phyloP scores from a whole-genome alignment of 768 basidiomycete species.

The Rickenella mellea region DNA sequence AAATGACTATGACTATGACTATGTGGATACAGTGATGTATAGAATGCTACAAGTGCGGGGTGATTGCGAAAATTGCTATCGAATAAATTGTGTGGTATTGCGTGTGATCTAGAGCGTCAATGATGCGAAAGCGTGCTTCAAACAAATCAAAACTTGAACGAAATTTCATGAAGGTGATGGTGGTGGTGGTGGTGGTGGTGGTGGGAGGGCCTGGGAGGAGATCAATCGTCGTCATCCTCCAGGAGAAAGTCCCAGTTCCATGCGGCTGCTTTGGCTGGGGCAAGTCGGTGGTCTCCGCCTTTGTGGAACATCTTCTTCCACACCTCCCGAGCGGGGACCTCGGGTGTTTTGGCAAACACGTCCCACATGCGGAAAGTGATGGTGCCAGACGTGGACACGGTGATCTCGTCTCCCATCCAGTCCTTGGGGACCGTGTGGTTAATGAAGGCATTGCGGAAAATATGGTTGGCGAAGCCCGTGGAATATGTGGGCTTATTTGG shows the following conservation, averaged over 20 bases:
- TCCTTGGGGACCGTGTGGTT: background rate
- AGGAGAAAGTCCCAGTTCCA: constrained; percentile 1
- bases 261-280: background rate
- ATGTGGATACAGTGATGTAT: too few species aligned
- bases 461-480: constrained; percentile 64
- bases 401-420: background rate
- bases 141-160: too few species aligned
- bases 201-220: too few species aligned
- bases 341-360: background rate
- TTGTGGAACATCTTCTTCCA: background rate
- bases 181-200: too few species aligned
- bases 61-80: too few species aligned
- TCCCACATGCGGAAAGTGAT: constrained; percentile 1
- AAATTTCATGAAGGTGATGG: too few species aligned
- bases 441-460: constrained; percentile 17
- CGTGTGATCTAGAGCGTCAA: too few species aligned
- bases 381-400: background rate
- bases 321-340: background rate
- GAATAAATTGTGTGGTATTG: too few species aligned
- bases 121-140: too few species aligned
- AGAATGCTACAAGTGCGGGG: too few species aligned
- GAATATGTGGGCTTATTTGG: constrained; percentile 40
- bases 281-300: background rate
- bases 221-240: background rate
- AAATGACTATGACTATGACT: too few species aligned